A percentile compares a stretch with the other conserved stretches of the same genome.
phyloP scores from a whole-genome alignment of 2,329 filamentous ascomycete genomes.

The Sporothrix mexicana region DNA sequence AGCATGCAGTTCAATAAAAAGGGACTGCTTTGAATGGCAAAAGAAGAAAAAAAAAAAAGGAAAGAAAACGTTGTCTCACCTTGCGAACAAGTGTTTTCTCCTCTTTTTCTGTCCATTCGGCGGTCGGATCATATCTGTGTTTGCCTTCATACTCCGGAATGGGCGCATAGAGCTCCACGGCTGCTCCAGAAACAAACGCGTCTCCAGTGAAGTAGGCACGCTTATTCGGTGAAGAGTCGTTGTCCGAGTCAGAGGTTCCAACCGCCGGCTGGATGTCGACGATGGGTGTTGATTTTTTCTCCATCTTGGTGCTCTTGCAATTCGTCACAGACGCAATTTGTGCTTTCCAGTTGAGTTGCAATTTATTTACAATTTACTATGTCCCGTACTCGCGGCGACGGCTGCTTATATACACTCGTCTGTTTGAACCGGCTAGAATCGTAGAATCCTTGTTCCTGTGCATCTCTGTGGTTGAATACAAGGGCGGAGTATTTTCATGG shows the following conservation, averaged over 20 bases:
- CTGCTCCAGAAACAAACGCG: background rate
- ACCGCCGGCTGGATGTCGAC: background rate
- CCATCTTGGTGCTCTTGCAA: background rate
- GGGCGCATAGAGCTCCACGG: background rate
- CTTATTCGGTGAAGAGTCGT: background rate
- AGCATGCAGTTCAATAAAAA: background rate
- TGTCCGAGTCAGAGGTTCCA: background rate
- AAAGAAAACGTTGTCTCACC: background rate
- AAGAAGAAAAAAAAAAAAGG: background rate
- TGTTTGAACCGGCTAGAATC: background rate
- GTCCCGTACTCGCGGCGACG: background rate
- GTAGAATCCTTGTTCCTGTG: background rate
- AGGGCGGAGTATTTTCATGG: background rate
- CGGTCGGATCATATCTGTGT: slow-evolving; percentile 17
- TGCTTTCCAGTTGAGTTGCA: background rate
- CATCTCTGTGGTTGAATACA: background rate
- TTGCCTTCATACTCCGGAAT: slow-evolving; percentile 13
- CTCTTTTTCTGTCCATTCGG: slow-evolving; percentile 10
- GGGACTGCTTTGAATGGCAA: background rate
- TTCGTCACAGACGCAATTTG: background rate
- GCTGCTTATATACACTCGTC: background rate
- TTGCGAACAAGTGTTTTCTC: slow-evolving; percentile 8
- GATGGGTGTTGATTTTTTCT: background rate
- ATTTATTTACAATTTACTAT: background rate
- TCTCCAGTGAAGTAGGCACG: background rate